Evolutionary conservation across 257 asterid genomes (phyloP), one percentile per base, ranked within the genome.

Genomic region (Nicotiana undulata): DNA sequence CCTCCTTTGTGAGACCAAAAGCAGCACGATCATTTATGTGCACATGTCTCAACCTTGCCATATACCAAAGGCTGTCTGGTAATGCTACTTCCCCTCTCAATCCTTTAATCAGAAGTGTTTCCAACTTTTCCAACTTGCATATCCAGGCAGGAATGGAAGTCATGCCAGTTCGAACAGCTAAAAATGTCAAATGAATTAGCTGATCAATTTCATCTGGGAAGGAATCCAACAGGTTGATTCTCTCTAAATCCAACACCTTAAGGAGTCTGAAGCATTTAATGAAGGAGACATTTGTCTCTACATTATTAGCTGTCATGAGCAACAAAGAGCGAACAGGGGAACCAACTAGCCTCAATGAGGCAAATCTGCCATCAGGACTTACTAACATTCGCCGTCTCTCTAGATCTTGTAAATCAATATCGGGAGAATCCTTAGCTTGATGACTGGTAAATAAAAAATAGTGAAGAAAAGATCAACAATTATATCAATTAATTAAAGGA

Each of bases 31-130:
- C 9, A 67, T 28, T 34, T 9, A 80, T 56, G 28, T 76, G 81
- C 49, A 84, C n/a, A 65, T 80, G 84, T 78, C 86, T 74, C 56
- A 84, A 65, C 56, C 24, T 80, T 46, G 15, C 24, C 79, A 84
- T 64, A 55, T 37, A 9, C 79, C 55, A 80, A 52, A 80, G n/a
- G 3, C 40, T 13, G 12, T 65, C 6, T 2, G 84, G 86, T 13
- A 83, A 1, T 18, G 6, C 2, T 0, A 83, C 26, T 51, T 28
- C 67, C 9, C 55, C 59, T 37, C 29, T 83, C 31, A 10, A 12
- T 15, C 68, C 77, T n/a, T 76, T 49, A 9, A 83, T 15, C 9
- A 74, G 13, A 8, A 83, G 31, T 11, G 86, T 83, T 66, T 83
- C 83, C 9, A 83, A 46, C 17, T 18, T 72, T 64, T 20, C 52